These are phyloP conservation scores for Aciculoconidium aculeatum DNA, from an alignment of 805 yeast genomes.

Conservation along the genomic window DNA sequence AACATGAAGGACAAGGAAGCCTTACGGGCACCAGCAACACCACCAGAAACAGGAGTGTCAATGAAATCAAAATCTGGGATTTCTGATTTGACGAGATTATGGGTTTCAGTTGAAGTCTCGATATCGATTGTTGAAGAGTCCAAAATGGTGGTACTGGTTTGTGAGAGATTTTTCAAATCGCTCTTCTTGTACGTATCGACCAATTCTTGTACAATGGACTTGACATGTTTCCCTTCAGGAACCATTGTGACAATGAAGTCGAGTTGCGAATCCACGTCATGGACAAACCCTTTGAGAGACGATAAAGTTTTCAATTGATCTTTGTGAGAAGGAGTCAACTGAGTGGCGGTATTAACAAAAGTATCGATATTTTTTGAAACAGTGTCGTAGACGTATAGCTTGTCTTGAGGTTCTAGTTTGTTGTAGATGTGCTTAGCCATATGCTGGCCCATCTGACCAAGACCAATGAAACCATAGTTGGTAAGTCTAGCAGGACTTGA, in stretches of 20 bases:
- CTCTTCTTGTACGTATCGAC: slow-evolving; percentile 22
- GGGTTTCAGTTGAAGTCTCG: slow-evolving; percentile 38
- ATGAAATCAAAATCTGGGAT: slow-evolving; percentile 38
- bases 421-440: slow-evolving; percentile 47
- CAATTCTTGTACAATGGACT: slow-evolving; percentile 33
- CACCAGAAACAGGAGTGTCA: slow-evolving; percentile 55
- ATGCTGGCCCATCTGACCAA: slow-evolving; percentile 52
- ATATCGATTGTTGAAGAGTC: slow-evolving; percentile 52
- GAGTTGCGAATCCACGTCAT: slow-evolving; percentile 26
- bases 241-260: slow-evolving; percentile 47
- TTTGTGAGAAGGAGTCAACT: slow-evolving; percentile 17
- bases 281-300: slow-evolving; percentile 21
- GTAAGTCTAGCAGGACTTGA: slow-evolving; percentile 7
- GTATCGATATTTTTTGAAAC: slow-evolving; percentile 20
- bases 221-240: slow-evolving; percentile 49
- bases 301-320: slow-evolving; percentile 15
- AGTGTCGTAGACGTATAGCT: slow-evolving; percentile 40
- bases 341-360: slow-evolving; percentile 20
- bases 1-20: slow-evolving; percentile 50
- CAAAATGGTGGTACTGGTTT: slow-evolving; percentile 27
- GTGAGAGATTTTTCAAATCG: slow-evolving; percentile 5
- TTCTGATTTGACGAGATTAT: slow-evolving; percentile 25
- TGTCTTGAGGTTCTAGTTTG: slow-evolving; percentile 31
- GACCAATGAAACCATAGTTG: slow-evolving; percentile 48
- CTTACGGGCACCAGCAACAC: slow-evolving; percentile 48